Percentiles rank a stretch among this genome's conserved stretches.
Conservation (phyloP, 495 filamentous ascomycete genomes). For the Aspergillus nanangensis region DNA sequence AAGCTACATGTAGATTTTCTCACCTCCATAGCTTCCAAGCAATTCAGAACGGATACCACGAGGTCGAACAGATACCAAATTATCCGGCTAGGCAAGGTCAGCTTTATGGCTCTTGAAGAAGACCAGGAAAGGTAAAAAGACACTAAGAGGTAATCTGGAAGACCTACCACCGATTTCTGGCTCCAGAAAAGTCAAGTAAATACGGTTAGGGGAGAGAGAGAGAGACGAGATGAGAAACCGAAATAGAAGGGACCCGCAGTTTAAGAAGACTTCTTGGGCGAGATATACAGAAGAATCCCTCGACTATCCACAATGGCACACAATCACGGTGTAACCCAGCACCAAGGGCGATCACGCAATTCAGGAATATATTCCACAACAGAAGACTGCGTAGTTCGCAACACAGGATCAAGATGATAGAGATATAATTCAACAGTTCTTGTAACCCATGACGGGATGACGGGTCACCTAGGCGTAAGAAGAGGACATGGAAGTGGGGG, state of each 20-base stretch:
- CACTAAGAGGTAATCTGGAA: not conserved
- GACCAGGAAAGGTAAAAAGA: not conserved
- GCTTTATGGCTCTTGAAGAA: not conserved
- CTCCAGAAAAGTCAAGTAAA: too few relatives aligned
- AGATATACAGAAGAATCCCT: not conserved
- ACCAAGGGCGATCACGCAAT: not conserved
- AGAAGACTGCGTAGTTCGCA: not conserved
- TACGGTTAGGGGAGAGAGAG: too few relatives aligned
- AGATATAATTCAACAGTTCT: not conserved
- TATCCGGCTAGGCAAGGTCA: not conserved
- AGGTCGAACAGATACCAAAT: not conserved
- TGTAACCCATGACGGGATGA: not conserved
- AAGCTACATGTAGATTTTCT: conserved; percentile 4
- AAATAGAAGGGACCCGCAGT: not conserved
- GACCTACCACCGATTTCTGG: too few relatives aligned
- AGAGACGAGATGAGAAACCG: not conserved
- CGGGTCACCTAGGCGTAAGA: not conserved
- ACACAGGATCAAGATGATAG: not conserved
- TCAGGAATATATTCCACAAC: not conserved
- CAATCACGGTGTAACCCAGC: not conserved
- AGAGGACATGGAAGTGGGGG: not conserved
- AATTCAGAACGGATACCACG: not conserved
- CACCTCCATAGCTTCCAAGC: conserved; percentile 11
- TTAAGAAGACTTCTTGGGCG: not conserved
- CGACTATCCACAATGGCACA: not conserved